These are phyloP conservation scores for Linderina pennispora DNA, from an alignment of 192 early-diverging fungal genomes.

Conservation along the genomic window DNA sequence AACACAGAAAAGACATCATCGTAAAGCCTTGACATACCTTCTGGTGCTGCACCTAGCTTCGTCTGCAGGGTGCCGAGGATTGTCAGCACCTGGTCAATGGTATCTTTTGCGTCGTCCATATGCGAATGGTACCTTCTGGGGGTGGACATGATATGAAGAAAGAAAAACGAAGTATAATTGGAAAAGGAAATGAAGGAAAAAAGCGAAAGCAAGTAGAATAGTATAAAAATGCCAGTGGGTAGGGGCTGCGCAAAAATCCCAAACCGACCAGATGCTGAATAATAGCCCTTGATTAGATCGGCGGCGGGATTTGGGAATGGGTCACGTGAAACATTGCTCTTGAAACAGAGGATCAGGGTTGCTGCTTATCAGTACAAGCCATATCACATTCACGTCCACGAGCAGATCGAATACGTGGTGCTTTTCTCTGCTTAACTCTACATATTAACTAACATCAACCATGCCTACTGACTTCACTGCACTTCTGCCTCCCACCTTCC, in stretches of 20 bases:
- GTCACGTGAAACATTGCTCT: too few species aligned
- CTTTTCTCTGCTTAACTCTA: neutral
- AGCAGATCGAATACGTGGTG: neutral
- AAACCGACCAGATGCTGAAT: neutral
- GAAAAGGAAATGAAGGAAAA: neutral
- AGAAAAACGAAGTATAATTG: neutral
- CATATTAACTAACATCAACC: neutral
- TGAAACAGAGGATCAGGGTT: too few species aligned
- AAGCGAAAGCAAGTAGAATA: neutral
- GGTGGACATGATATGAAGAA: neutral
- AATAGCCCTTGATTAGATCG: neutral
- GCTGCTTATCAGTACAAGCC: too few species aligned
- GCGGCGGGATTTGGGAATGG: neutral
- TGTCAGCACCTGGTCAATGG: constrained; percentile 23
- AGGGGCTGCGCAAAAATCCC: neutral
- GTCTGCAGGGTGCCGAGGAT: constrained; percentile 21
- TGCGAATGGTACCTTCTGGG: neutral
- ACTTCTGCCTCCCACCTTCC: constrained; percentile 71
- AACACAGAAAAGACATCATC: too few species aligned
- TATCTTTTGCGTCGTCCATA: neutral
- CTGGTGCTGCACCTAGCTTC: constrained; percentile 3
- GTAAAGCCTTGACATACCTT: neutral
- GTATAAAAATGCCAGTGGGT: neutral
- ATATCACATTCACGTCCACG: too few species aligned
- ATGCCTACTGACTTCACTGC: constrained; percentile 53